These are phyloP conservation scores for Neostapfia colusana DNA, from an alignment of 176 grass and related monocot genomes.

Conservation along the genomic window DNA sequence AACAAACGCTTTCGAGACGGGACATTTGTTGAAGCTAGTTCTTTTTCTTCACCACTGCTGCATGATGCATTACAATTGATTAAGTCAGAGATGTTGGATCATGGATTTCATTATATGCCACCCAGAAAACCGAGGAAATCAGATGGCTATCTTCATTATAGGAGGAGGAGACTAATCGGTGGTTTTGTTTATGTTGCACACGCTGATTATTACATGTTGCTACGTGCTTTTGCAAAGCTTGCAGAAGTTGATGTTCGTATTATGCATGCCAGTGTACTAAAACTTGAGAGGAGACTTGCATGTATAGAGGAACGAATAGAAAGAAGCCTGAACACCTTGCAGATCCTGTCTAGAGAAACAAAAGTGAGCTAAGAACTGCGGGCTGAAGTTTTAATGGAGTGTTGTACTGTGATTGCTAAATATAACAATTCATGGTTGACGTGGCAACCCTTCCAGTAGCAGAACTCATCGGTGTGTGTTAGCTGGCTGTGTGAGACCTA, in stretches of 20 bases:
- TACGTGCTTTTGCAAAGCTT: conserved; percentile 73
- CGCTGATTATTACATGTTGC: conserved; percentile 87
- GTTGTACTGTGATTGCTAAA: too few species aligned
- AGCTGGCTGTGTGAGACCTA: too few species aligned
- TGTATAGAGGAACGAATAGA: conserved; percentile 60
- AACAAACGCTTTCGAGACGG: conserved; percentile 32
- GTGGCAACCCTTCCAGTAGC: too few species aligned
- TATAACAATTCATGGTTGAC: too few species aligned
- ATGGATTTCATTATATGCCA: conserved; percentile 61
- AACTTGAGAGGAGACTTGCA: conserved; percentile 72
- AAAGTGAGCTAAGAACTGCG: conserved; percentile 13
- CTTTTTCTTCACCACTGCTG: conserved; percentile 7
- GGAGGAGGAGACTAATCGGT: conserved; percentile 41
- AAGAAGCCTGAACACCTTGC: conserved; percentile 45
- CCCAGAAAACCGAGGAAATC: conserved; percentile 43
- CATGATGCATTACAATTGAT: conserved; percentile 49
- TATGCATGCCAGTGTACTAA: conserved; percentile 66
- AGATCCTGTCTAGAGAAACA: conserved; percentile 4
- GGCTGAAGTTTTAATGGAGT: too few species aligned
- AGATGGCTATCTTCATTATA: conserved; percentile 78
- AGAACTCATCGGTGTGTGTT: too few species aligned
- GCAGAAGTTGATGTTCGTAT: conserved; percentile 65
- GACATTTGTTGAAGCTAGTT: conserved; percentile 23
- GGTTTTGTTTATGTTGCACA: conserved; percentile 61
- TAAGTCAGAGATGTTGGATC: conserved; percentile 74